Conservation (phyloP, 495 filamentous ascomycete genomes). For the Melanomma pulvis-pyrius region DNA sequence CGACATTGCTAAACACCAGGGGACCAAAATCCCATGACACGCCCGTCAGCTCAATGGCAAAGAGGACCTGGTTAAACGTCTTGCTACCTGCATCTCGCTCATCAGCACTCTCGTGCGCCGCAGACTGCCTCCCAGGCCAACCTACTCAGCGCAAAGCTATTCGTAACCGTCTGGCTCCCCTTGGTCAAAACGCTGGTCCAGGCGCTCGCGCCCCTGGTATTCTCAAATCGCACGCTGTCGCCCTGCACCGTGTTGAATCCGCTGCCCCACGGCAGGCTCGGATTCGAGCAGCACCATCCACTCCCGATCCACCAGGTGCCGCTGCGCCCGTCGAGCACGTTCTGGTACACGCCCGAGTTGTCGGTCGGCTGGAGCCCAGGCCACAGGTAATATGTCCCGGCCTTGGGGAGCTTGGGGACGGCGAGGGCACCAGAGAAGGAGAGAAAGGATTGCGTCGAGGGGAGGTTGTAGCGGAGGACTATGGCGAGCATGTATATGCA, state of each 20-base stretch:
- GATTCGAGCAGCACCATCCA: slow-evolving; percentile 52
- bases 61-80: too few species aligned
- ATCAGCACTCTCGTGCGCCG: too few species aligned
- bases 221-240: slow-evolving; percentile 43
- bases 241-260: slow-evolving; percentile 46
- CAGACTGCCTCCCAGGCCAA: too few species aligned
- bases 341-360: slow-evolving; percentile 49
- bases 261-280: slow-evolving; percentile 47
- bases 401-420: slow-evolving; percentile 45
- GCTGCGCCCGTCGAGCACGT: slow-evolving; percentile 48
- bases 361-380: slow-evolving; percentile 50
- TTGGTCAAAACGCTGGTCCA: too few species aligned
- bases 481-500: too few species aligned
- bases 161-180: too few species aligned
- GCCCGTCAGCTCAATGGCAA: too few species aligned
- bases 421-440: slow-evolving; percentile 48
- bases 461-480: slow-evolving; percentile 45
- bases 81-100: too few species aligned
- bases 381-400: slow-evolving; percentile 50
- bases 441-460: slow-evolving; percentile 43
- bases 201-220: neutral
- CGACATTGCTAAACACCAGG: too few species aligned
- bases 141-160: too few species aligned
- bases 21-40: too few species aligned
- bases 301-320: slow-evolving; percentile 52